Evolutionary conservation across 2,329 filamentous ascomycete genomes (phyloP), one percentile per base, ranked within the genome.

Genomic region (Hortaea werneckii): DNA sequence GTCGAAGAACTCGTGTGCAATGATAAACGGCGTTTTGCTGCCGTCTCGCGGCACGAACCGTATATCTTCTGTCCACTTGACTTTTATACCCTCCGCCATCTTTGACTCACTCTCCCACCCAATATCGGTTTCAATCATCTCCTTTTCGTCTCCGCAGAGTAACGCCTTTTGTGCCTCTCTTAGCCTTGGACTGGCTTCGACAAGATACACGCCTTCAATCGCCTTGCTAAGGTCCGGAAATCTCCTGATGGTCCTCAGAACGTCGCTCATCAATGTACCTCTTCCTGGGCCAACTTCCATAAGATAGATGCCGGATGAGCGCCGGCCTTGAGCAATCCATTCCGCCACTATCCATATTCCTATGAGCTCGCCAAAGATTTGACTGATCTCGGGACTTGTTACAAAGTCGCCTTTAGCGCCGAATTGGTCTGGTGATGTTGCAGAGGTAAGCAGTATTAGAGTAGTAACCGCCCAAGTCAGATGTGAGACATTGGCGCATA

Each of bases 1-100:
- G 57, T 98, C 92, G 69, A 98, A 98, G 73, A 98, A 96, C 64
- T 98, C 92, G 64, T 98, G 92, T 4, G 92, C 92, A 41, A 96
- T 79, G 50, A 98, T 94, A 65, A 96, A 94, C 1, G 92, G 90
- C 20, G 82, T 85, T 61, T 84, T 85, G 49, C 76, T 74, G 20
- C 79, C 67, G 37, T 63, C 56, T 54, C 78, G 76, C 0, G 87
- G 86, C 12, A 95, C 76, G n/a, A 87, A 78, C 54, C 85, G 80
- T 58, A 94, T 83, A 52, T 89, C 86, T 64, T 96, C 87, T 8
- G 86, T 83, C 92, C 92, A 98, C 40, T 87, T 77, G 35, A 95
- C 79, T n/a, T 65, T 67, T 32, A 86, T 80, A 11, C 83, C 74
- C 10, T 75, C 72, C 27, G 78, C 76, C 60, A 92, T 82, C 67